phyloP scores from a whole-genome alignment of 768 basidiomycete genomes.

The Leccinum fibrillosum region DNA sequence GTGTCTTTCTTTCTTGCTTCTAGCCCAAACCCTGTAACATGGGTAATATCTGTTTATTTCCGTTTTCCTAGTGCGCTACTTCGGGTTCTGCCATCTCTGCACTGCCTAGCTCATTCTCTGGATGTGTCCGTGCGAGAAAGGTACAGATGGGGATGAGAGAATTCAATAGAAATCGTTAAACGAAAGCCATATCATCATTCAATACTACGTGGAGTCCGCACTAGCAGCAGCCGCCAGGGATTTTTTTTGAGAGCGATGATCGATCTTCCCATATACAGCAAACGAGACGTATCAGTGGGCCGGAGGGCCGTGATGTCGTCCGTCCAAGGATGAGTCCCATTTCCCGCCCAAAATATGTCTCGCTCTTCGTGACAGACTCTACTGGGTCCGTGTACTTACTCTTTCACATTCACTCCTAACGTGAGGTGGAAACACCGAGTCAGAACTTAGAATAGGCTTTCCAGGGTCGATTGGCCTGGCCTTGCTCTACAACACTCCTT shows the following conservation, averaged over 20 bases:
- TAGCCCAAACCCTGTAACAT: background rate
- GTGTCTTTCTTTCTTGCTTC: background rate
- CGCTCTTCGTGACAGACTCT: no score
- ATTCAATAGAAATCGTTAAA: no score
- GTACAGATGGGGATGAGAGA: background rate
- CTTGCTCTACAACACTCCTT: slow-evolving; percentile 19
- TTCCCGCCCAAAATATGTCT: background rate
- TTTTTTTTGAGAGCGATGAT: background rate
- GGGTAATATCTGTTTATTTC: no score
- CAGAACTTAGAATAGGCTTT: slow-evolving; percentile 6
- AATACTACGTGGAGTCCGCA: no score
- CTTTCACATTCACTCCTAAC: background rate
- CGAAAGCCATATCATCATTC: no score
- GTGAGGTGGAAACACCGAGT: slow-evolving; percentile 14
- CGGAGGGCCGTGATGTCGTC: background rate
- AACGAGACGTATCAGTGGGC: background rate
- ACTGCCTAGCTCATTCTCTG: background rate
- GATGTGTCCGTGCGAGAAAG: background rate
- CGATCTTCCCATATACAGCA: background rate
- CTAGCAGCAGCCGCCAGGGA: no score
- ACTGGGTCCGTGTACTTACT: background rate
- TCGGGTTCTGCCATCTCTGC: no score
- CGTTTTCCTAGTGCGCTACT: no score
- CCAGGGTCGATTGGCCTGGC: slow-evolving; percentile 49
- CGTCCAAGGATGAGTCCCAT: background rate